Evolutionary conservation across 192 early-diverging fungal species (phyloP).

Genomic region (Rhizophagus sp.): DNA sequence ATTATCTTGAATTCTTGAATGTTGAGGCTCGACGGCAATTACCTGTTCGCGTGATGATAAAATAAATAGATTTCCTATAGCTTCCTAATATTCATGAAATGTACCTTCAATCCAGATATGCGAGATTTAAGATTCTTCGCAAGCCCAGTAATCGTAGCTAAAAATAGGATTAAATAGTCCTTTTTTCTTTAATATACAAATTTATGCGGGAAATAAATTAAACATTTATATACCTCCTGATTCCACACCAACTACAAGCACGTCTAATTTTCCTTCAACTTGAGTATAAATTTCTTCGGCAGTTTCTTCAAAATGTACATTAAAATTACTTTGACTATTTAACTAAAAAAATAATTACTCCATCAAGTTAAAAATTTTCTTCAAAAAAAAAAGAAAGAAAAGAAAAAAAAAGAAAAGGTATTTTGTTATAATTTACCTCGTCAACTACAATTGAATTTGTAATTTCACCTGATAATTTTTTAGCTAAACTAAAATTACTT

Average conservation of each 20-base stretch:
- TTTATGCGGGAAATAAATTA: neutral
- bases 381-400: neutral
- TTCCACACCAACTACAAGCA: conserved; percentile 69
- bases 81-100: neutral
- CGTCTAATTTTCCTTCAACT: conserved; percentile 50
- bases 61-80: neutral
- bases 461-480: conserved; percentile 52
- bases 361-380: neutral
- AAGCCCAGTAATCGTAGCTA: conserved; percentile 59
- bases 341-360: conserved; percentile 25
- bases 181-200: neutral
- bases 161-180: neutral
- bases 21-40: conserved; percentile 70
- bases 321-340: conserved; percentile 29
- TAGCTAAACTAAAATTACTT: conserved; percentile 61
- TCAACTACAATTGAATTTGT: conserved; percentile 60
- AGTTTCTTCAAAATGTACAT: conserved; percentile 53
- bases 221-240: conserved; percentile 46
- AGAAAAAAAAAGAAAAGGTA: neutral
- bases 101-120: conserved; percentile 52
- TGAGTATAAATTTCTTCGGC: conserved; percentile 68
- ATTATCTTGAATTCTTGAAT: conserved; percentile 56
- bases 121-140: conserved; percentile 53
- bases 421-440: conserved; percentile 46
- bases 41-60: conserved; percentile 35